phyloP scores from a whole-genome alignment of 106 monocot genomes.

The Dendrobium chrysotoxum region DNA sequence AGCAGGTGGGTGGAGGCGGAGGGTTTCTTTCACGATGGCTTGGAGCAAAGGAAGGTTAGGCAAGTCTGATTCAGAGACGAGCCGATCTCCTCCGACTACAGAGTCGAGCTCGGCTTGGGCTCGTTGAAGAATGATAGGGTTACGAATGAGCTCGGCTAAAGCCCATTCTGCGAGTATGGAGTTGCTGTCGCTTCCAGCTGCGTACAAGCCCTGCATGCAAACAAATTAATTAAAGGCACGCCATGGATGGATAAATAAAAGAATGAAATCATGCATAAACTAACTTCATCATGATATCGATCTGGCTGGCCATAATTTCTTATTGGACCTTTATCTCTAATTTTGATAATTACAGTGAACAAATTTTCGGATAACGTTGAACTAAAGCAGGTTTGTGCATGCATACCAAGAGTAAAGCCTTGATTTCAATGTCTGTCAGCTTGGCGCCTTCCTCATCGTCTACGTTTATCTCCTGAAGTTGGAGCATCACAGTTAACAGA shows the following conservation, averaged over 20 bases:
- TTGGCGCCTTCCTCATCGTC: conserved; percentile 18
- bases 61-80: conserved; percentile 37
- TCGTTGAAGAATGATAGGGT: conserved; percentile 19
- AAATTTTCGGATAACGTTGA: neutral
- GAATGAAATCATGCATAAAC: too few relatives aligned
- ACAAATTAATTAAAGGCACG: neutral
- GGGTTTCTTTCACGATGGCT: conserved; percentile 38
- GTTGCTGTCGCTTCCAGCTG: conserved; percentile 41
- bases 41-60: conserved; percentile 25
- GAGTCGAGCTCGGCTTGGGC: conserved; percentile 40
- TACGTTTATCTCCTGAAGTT: neutral
- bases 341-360: neutral
- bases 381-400: neutral
- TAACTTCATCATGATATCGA: too few relatives aligned
- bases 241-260: too few relatives aligned
- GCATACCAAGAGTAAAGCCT: conserved; percentile 40
- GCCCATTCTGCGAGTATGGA: conserved; percentile 38
- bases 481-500: conserved; percentile 28
- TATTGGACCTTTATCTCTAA: too few relatives aligned
- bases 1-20: conserved; percentile 44
- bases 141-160: conserved; percentile 27
- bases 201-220: conserved; percentile 27
- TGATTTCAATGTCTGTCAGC: conserved; percentile 39
- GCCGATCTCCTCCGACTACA: conserved; percentile 27
- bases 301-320: too few relatives aligned